A percentile compares a stretch with the other conserved stretches of the same genome.
Evolutionary conservation across 495 filamentous ascomycete species (phyloP).

Genomic region (Xylaria cubensis): DNA sequence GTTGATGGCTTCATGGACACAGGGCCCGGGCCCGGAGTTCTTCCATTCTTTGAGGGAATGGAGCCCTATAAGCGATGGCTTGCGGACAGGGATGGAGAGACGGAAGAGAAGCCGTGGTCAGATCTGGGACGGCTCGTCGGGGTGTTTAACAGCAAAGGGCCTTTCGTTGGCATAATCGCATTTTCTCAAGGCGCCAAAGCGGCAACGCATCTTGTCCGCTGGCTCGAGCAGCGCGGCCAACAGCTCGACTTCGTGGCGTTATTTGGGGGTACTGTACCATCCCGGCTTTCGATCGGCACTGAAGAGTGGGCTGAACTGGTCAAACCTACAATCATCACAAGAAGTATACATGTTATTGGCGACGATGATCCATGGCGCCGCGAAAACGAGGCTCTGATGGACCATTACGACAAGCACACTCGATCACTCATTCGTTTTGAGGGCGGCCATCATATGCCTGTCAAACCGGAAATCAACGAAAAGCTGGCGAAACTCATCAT

Average conservation of each 20-base stretch:
- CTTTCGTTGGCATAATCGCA: constrained; percentile 39
- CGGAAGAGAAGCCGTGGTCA: constrained; percentile 10
- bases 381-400: constrained; percentile 36
- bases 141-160: constrained; percentile 25
- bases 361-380: constrained; percentile 35
- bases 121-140: constrained; percentile 23
- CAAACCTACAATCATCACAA: constrained; percentile 24
- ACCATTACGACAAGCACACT: constrained; percentile 31
- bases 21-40: constrained; percentile 34
- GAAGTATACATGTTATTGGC: constrained; percentile 38
- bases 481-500: constrained; percentile 19
- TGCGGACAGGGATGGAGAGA: constrained; percentile 22
- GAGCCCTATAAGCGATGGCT: constrained; percentile 38
- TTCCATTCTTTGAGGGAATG: constrained; percentile 37
- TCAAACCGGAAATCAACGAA: constrained; percentile 18
- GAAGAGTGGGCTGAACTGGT: constrained; percentile 21
- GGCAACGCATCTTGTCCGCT: constrained; percentile 31
- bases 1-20: constrained; percentile 28
- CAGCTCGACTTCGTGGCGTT: constrained; percentile 30
- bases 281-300: constrained; percentile 9
- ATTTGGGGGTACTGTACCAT: constrained; percentile 40
- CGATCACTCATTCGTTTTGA: constrained; percentile 31
- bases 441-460: constrained; percentile 41
- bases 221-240: constrained; percentile 28
- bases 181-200: constrained; percentile 44